Percentiles rank a stretch among this genome's conserved stretches.
Conservation (phyloP, 306 rosid species). For the Carpinus fangiana region DNA sequence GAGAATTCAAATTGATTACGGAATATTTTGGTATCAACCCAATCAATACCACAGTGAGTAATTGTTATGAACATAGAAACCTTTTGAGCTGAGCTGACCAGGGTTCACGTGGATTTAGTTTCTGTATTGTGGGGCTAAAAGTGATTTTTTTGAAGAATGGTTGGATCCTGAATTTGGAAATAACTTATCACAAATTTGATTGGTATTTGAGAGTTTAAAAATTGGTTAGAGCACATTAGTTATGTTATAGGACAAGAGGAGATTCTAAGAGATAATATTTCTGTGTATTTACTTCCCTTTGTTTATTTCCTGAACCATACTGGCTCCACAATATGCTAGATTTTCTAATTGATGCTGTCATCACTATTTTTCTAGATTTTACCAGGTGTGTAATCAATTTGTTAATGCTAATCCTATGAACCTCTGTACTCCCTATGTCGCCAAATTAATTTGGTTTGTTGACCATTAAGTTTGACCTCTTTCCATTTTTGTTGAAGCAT, state of each 20-base stretch:
- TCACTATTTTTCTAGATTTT: constrained; percentile 11
- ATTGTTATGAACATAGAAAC: not conserved
- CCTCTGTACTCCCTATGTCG: constrained; percentile 1
- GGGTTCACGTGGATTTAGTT: not conserved
- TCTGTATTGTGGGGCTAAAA: not conserved
- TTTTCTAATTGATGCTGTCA: constrained; percentile 14
- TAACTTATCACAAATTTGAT: not conserved
- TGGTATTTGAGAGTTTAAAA: no score
- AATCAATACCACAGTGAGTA: not conserved
- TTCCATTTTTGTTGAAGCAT: constrained; percentile 25
- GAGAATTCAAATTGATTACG: not conserved
- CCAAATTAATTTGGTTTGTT: constrained; percentile 11
- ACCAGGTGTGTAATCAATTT: not conserved
- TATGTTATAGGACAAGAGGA: not conserved
- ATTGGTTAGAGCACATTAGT: not conserved
- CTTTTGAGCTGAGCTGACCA: not conserved
- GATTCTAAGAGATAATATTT: not conserved
- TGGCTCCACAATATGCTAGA: not conserved
- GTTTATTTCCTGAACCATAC: constrained; percentile 11
- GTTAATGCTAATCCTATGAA: not conserved
- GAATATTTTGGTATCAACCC: not conserved
- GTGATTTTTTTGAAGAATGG: not conserved
- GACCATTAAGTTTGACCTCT: constrained; percentile 28
- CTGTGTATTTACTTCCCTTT: constrained; percentile 4
- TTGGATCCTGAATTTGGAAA: not conserved